Conservation (phyloP, 2,329 filamentous ascomycete species). For the Dactylonectria macrodidyma region DNA sequence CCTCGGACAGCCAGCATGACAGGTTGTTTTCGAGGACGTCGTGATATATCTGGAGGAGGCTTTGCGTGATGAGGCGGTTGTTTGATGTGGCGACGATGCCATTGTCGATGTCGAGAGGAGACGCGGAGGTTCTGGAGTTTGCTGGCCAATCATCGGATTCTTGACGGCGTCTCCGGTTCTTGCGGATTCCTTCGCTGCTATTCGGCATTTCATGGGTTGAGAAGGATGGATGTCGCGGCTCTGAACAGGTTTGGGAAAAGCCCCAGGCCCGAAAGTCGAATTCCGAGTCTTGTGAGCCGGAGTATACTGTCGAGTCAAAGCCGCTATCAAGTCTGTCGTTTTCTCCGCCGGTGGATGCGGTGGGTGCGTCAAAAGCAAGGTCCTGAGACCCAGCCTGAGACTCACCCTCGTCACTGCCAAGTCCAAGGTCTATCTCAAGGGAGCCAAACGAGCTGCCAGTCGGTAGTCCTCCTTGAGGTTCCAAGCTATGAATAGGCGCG, state of each 20-base stretch:
- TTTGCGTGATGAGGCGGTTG: slow-evolving; percentile 57
- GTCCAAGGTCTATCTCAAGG: slow-evolving; percentile 4
- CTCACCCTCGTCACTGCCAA: not conserved
- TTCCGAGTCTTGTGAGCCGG: slow-evolving; percentile 30
- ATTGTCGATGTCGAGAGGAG: slow-evolving; percentile 32
- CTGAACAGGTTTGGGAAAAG: slow-evolving; percentile 13
- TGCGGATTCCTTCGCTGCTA: not conserved
- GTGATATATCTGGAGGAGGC: slow-evolving; percentile 65
- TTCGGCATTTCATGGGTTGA: slow-evolving; percentile 17
- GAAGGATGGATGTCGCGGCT: slow-evolving; percentile 9
- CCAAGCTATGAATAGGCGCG: slow-evolving; percentile 29
- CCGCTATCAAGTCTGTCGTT: slow-evolving; percentile 19
- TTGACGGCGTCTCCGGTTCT: slow-evolving; percentile 8
- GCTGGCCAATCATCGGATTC: slow-evolving; percentile 22
- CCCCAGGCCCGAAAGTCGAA: slow-evolving; percentile 34
- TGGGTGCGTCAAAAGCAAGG: slow-evolving; percentile 10
- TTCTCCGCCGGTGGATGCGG: not conserved
- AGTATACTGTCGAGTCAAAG: slow-evolving; percentile 23
- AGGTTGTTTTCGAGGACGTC: slow-evolving; percentile 67
- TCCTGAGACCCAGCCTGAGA: slow-evolving; percentile 18
- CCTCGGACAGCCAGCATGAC: slow-evolving; percentile 67
- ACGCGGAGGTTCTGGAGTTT: slow-evolving; percentile 25
- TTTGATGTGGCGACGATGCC: slow-evolving; percentile 49
- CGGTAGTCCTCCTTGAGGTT: slow-evolving; percentile 10
- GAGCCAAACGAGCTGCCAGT: slow-evolving; percentile 9